Percentiles rank a stretch among this genome's conserved stretches.
These are phyloP conservation scores for Gilbertella persicaria DNA, from an alignment of 371 early-diverging fungal genomes.

Conservation along the genomic window DNA sequence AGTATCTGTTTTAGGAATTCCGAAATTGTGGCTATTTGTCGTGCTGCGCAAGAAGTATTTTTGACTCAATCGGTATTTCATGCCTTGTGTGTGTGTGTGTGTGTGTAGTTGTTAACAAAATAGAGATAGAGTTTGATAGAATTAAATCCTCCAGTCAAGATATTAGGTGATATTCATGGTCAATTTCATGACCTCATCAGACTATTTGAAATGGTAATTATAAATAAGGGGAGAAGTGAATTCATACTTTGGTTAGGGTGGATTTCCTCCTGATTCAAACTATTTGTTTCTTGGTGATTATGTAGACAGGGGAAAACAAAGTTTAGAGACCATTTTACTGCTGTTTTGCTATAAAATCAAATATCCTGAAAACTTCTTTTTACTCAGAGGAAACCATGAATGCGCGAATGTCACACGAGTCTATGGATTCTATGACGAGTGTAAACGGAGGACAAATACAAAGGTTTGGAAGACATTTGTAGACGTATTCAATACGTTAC, in stretches of 20 bases:
- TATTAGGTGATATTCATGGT: constrained; percentile 95
- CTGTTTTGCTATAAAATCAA: constrained; percentile 96
- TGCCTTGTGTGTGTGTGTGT: not conserved
- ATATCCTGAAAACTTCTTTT: constrained; percentile 93
- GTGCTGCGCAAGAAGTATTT: constrained; percentile 86
- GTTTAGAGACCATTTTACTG: constrained; percentile 91
- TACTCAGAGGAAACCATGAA: constrained; percentile 98
- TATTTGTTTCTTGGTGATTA: constrained; percentile 97
- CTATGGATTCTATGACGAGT: constrained; percentile 99
- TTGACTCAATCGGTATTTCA: constrained; percentile 78
- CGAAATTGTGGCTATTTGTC: constrained; percentile 92
- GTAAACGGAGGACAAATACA: constrained; percentile 93
- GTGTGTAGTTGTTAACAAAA: not conserved
- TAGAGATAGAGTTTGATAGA: constrained; percentile 76
- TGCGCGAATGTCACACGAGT: constrained; percentile 95
- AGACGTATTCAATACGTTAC: constrained; percentile 98
- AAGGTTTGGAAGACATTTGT: constrained; percentile 98
- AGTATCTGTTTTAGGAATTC: constrained; percentile 76
- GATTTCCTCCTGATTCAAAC: constrained; percentile 83
- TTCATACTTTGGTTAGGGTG: constrained; percentile 44
- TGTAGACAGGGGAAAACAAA: constrained; percentile 95
- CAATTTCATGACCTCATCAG: constrained; percentile 91
- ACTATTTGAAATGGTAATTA: constrained; percentile 83
- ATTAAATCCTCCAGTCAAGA: constrained; percentile 93
- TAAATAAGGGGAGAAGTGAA: constrained; percentile 81